phyloP scores from a whole-genome alignment of 441 rosid genomes.

The Aleurites moluccanus region DNA sequence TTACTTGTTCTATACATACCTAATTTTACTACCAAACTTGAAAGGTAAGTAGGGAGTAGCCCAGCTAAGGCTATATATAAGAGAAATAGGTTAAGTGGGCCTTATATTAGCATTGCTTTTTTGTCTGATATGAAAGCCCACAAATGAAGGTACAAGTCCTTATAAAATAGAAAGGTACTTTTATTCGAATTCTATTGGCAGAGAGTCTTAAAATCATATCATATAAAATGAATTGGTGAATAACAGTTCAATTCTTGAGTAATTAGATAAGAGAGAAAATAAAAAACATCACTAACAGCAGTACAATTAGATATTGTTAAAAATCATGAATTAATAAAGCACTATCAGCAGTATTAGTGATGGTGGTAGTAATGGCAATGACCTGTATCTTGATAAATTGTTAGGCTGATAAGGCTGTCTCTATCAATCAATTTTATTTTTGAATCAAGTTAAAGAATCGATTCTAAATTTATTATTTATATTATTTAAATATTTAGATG shows the following conservation, averaged over 20 bases:
- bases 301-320: not conserved
- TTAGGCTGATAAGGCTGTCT: not conserved
- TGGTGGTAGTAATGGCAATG: not conserved
- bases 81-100: not conserved
- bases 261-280: not conserved
- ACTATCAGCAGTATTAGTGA: conserved; percentile 3
- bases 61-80: not conserved
- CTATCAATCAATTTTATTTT: too few species aligned
- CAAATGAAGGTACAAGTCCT: not conserved
- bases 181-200: not conserved
- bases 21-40: not conserved
- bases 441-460: too few species aligned
- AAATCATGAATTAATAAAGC: not conserved
- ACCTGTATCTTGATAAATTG: not conserved
- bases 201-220: not conserved
- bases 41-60: not conserved
- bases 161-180: not conserved
- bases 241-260: not conserved
- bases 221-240: too few species aligned
- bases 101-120: too few species aligned
- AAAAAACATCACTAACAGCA: not conserved
- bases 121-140: not conserved
- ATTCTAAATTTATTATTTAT: too few species aligned
- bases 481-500: too few species aligned
- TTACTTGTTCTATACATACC: not conserved